A percentile compares a stretch with the other conserved stretches of the same genome.
Conservation (phyloP, 306 rosid species). For the Trichosanthes cucumerina region DNA sequence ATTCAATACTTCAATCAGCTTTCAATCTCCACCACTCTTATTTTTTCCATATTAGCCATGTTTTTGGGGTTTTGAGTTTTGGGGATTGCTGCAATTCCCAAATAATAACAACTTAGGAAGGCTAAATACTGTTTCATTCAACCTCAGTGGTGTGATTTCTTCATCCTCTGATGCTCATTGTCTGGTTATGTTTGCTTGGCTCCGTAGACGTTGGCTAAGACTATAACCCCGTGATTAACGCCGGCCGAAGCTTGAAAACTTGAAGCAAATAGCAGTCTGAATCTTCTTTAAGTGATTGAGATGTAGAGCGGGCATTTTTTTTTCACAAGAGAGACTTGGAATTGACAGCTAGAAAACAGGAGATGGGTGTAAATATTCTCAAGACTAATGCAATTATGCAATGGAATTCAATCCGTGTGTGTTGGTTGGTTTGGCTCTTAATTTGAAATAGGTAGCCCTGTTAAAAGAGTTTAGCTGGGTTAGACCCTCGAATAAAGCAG, state of each 20-base stretch:
- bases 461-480: background rate
- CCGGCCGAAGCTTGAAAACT: background rate
- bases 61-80: background rate
- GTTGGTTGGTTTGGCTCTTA: background rate
- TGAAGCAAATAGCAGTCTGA: background rate
- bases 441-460: background rate
- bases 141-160: background rate
- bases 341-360: background rate
- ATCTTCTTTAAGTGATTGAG: background rate
- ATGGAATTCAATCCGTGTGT: background rate
- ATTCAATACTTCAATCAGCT: background rate
- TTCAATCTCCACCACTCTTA: background rate
- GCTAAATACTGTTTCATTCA: background rate
- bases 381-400: background rate
- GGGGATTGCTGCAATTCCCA: background rate
- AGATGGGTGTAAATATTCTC: background rate
- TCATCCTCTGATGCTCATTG: background rate
- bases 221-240: background rate
- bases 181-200: background rate
- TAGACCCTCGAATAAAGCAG: conserved; percentile 9
- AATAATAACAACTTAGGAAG: background rate
- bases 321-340: background rate
- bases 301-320: background rate
- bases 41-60: background rate
- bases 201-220: background rate